These are phyloP conservation scores for Starmerella kuoi DNA, from an alignment of 805 yeast species.

Conservation along the genomic window DNA sequence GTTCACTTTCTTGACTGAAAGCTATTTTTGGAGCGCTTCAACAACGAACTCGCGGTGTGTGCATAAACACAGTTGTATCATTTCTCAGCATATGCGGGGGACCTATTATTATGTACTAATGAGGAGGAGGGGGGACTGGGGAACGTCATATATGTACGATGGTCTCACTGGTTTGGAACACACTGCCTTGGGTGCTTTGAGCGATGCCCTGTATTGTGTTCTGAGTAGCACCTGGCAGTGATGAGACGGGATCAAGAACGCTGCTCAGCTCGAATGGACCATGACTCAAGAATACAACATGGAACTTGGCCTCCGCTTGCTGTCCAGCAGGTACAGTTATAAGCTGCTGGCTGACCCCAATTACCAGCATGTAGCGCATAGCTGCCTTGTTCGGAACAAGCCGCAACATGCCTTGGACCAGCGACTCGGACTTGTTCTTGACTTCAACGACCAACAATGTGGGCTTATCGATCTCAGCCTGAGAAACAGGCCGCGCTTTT, in stretches of 20 bases:
- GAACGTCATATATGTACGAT: slow-evolving; percentile 6
- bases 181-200: slow-evolving; percentile 14
- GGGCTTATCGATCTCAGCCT: slow-evolving; percentile 37
- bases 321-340: slow-evolving; percentile 38
- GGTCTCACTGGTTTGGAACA: slow-evolving; percentile 14
- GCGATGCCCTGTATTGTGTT: too few relatives aligned
- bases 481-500: slow-evolving; percentile 2
- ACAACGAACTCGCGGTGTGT: too few relatives aligned
- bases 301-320: slow-evolving; percentile 35
- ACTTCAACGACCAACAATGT: slow-evolving; percentile 41
- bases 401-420: slow-evolving; percentile 45
- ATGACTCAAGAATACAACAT: slow-evolving; percentile 53
- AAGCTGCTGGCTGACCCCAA: slow-evolving; percentile 59
- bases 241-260: slow-evolving; percentile 36
- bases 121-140: too few relatives aligned
- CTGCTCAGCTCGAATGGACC: slow-evolving; percentile 81
- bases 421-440: slow-evolving; percentile 33
- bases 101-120: too few relatives aligned
- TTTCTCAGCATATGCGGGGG: too few relatives aligned
- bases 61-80: too few relatives aligned
- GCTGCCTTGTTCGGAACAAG: slow-evolving; percentile 39
- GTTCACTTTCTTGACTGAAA: too few relatives aligned
- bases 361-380: slow-evolving; percentile 51
- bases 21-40: too few relatives aligned
- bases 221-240: neutral